Base-by-base conservation (phyloP, 2,329 filamentous ascomycete genomes). In the Stemphylium lycopersici region DNA sequence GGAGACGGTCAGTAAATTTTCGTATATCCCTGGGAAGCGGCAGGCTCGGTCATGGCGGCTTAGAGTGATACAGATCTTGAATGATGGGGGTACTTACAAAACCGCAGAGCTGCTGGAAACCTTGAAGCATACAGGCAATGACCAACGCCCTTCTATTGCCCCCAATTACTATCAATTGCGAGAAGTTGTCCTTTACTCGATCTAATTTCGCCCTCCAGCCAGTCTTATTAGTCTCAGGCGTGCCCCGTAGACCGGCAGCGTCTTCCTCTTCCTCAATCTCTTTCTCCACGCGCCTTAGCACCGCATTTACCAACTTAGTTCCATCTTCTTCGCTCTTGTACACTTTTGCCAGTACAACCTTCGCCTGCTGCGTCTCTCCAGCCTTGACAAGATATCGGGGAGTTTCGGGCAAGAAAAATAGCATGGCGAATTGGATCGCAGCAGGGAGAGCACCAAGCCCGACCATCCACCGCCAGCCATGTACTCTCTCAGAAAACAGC, bases 381-480 rank as follows among this genome's bases (percentile, higher is more conserved):
- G 82, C 85, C 70, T 87, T 88, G 16, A 96, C 87, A 18, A 97
- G 81, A 89, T 91, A 97, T 20, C 93, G 83, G 31, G 93, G 93
- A 11, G 90, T 96, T 76, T 98, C 93, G 0, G 92, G 92, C 84
- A 96, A 88, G 46, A 86, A 80, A 2, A 86, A 65, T 55, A 97
- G 77, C 49, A 96, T 77, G 0, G 81, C 71, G 4, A 85, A 83
- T 72, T 97, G 93, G 3, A 92, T 50, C 0, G 84, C 73, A 0
- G 92, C 93, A 0, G 93, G 93, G 22, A 89, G 58, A 7, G 90
- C 90, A 0, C 93, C 93, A 0, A 97, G 76, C 0, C 93, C 93
- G 0, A 97, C 92, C 84, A 96, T 93, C 87, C 90, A 96, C 44
- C 91, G 82, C 93, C 93, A 98, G 1, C 89, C 91, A 39, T 67